These are phyloP conservation scores for Primulina huaijiensis DNA, from an alignment of 257 asterid species.

Conservation along the genomic window DNA sequence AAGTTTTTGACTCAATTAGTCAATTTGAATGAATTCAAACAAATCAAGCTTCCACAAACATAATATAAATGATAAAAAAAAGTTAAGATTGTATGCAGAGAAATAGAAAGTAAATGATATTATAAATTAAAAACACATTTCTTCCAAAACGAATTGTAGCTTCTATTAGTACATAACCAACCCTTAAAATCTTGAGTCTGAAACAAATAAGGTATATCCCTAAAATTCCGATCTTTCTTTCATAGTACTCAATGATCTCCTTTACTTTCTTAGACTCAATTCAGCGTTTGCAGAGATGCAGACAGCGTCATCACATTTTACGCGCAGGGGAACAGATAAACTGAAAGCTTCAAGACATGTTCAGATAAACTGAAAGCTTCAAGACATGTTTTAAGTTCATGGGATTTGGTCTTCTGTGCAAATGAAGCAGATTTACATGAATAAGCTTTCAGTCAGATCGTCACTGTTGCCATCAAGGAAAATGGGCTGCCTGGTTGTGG, in stretches of 20 bases:
- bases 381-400: not conserved
- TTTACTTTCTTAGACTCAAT: slow-evolving; percentile 3
- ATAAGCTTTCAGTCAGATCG: too few species aligned
- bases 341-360: not conserved
- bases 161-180: too few species aligned
- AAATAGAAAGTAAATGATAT: too few species aligned
- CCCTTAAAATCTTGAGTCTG: not conserved
- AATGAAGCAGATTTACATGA: not conserved
- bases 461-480: not conserved
- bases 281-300: not conserved
- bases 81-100: too few species aligned
- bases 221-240: not conserved
- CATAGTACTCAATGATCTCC: not conserved
- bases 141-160: too few species aligned
- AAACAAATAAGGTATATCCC: not conserved
- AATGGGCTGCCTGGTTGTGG: not conserved
- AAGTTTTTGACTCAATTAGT: too few species aligned
- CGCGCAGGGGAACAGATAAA: not conserved
- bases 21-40: too few species aligned
- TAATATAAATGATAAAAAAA: too few species aligned
- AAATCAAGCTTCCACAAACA: too few species aligned
- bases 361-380: too few species aligned
- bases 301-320: not conserved
- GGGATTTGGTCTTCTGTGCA: not conserved
- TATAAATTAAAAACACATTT: too few species aligned